Base-by-base conservation (phyloP, 2,329 filamentous ascomycete species). In the Amauroascus niger region DNA sequence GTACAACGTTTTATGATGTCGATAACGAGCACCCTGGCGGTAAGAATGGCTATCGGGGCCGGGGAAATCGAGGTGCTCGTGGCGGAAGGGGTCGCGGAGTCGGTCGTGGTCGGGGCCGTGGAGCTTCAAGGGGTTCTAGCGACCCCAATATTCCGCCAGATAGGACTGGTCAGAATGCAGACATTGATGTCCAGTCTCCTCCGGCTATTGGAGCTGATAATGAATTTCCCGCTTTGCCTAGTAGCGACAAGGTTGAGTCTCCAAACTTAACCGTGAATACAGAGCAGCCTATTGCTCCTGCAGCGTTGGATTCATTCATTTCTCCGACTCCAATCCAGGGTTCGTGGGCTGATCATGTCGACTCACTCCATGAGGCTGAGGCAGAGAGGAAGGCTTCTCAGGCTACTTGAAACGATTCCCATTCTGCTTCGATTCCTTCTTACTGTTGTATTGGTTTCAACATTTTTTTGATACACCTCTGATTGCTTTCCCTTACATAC, bases 181-280 rank as follows among this genome's bases (percentile, higher is more conserved):
- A 4, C 9, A 60, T 59, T 20, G 43, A 57, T 32, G 39, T 54
- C 3, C 53, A 56, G 20, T 32, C 61, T 49, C 55, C 60, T 6
- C 64, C 62, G 2, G 60, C 58, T 5, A 55, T 68, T 30, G 59
- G 61, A 30, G 63, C 65, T 40, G 67, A 70, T 49, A 57, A 54
- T n/a, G 68, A 69, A 28, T 71, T 71, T 51, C 69, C 68, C 8
- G 62, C 68, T 37, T 60, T 71, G 0, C 67, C 69, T 2, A 20
- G 35, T 14, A 65, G 64, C 48, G 61, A 63, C 54, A 26, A 37
- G 50, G 28, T 11, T 14, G 50, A 18, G 14, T 18, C 40, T 28
- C 20, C 18, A n/a, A 3, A 28, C 16, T 13, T 37, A 9, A 22
- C 50, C 16, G 30, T 46, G 18, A 32, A 30, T 28, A 44, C 49